Conservation (phyloP, 257 asterid species). For the Solanum pennellii region DNA sequence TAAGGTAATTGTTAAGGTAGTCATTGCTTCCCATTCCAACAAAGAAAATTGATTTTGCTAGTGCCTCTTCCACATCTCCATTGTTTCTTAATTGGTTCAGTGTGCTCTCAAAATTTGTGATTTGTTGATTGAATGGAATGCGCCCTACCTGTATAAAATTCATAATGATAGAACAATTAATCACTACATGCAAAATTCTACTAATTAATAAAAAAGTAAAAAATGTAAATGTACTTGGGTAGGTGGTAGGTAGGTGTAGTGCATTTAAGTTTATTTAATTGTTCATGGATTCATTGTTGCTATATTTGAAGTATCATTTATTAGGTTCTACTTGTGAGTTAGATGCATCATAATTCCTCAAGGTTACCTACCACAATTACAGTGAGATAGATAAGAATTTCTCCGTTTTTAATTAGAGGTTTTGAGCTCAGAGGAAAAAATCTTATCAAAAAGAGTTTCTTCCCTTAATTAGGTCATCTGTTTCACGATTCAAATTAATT, state of each 20-base stretch:
- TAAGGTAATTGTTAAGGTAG: conserved; percentile 81
- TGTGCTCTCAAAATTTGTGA: conserved; percentile 64
- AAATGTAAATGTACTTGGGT: background rate
- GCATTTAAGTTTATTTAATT: background rate
- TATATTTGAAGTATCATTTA: background rate
- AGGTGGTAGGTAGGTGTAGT: background rate
- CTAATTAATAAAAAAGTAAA: background rate
- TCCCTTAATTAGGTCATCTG: background rate
- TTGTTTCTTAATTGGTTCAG: conserved; percentile 43
- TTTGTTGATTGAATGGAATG: conserved; percentile 93
- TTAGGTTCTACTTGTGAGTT: background rate
- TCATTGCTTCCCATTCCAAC: conserved; percentile 98
- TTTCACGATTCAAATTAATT: background rate
- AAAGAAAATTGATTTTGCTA: conserved; percentile 58
- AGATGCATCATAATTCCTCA: background rate
- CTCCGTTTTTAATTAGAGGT: background rate
- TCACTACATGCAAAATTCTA: background rate
- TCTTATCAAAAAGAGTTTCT: background rate
- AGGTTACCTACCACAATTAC: background rate
- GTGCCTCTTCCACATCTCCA: conserved; percentile 46
- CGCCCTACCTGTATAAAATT: conserved; percentile 43
- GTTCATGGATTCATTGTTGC: background rate
- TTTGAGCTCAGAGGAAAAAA: background rate
- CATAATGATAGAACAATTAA: background rate
- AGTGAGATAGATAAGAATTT: fast-evolving